Evolutionary conservation across 805 yeast species (phyloP).

Genomic region (Myxozyma geophila): DNA sequence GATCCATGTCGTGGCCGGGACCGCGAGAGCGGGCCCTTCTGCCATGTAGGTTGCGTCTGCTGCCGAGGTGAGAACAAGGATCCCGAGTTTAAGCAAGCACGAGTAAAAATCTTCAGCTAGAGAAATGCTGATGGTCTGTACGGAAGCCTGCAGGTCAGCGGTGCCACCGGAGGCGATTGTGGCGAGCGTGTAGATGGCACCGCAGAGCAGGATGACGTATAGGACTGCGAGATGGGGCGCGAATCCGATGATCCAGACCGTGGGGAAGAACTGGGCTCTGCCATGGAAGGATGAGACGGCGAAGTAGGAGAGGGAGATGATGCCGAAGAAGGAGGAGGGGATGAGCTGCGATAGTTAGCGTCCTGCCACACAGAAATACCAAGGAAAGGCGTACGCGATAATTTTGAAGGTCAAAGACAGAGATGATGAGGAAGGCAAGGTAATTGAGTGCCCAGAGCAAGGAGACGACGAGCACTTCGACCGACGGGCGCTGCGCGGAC

Average conservation of each 20-base stretch:
- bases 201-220: constrained; percentile 56
- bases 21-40: constrained; percentile 56
- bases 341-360: constrained; percentile 48
- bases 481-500: constrained; percentile 55
- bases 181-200: constrained; percentile 60
- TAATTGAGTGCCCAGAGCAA: constrained; percentile 64
- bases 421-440: constrained; percentile 64
- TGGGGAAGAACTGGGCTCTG: constrained; percentile 55
- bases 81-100: constrained; percentile 61
- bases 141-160: constrained; percentile 49
- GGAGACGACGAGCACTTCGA: constrained; percentile 57
- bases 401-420: constrained; percentile 55
- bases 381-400: constrained; percentile 48
- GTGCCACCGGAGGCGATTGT: constrained; percentile 58
- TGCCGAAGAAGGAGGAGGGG: constrained; percentile 65
- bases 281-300: constrained; percentile 50
- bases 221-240: constrained; percentile 68
- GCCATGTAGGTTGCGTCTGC: constrained; percentile 67
- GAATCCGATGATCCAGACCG: constrained; percentile 60
- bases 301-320: constrained; percentile 56
- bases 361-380: neutral
- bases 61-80: constrained; percentile 67
- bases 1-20: constrained; percentile 62
- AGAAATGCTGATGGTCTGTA: constrained; percentile 44
- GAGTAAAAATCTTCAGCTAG: constrained; percentile 69